Conservation (phyloP, 495 filamentous ascomycete species). For the Aspergillus carlsbadensis region DNA sequence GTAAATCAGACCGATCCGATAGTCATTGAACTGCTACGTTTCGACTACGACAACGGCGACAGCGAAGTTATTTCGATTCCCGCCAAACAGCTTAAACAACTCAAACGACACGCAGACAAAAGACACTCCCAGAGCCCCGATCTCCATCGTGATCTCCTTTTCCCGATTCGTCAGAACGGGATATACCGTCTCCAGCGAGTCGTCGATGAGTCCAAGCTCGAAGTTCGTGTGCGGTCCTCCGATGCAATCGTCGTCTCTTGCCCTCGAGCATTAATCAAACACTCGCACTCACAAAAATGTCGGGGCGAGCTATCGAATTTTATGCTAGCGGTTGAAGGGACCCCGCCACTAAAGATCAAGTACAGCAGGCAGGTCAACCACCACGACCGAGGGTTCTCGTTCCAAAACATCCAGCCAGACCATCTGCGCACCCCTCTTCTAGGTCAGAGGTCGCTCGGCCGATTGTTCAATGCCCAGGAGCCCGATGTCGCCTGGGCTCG, state of each 20-base stretch:
- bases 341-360: conserved; percentile 86
- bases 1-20: conserved; percentile 91
- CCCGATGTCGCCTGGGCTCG: conserved; percentile 77
- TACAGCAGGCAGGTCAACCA: conserved; percentile 83
- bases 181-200: conserved; percentile 82
- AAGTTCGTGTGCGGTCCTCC: conserved; percentile 73
- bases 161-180: conserved; percentile 75
- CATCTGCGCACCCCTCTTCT: conserved; percentile 75
- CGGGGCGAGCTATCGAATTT: conserved; percentile 84
- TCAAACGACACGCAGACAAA: conserved; percentile 62
- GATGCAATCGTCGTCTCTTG: conserved; percentile 81
- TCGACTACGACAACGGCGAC: conserved; percentile 74
- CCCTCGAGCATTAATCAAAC: conserved; percentile 70
- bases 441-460: conserved; percentile 51
- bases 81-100: conserved; percentile 64
- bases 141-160: conserved; percentile 57
- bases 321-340: conserved; percentile 76
- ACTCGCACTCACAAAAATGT: conserved; percentile 65
- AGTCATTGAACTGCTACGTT: conserved; percentile 77
- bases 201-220: conserved; percentile 87
- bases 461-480: conserved; percentile 50
- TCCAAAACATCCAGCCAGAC: conserved; percentile 90
- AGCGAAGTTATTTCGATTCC: conserved; percentile 76
- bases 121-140: conserved; percentile 46
- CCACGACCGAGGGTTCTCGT: conserved; percentile 70